phyloP scores from a whole-genome alignment of 2,329 filamentous ascomycete genomes.

The Pseudocercospora ulei region DNA sequence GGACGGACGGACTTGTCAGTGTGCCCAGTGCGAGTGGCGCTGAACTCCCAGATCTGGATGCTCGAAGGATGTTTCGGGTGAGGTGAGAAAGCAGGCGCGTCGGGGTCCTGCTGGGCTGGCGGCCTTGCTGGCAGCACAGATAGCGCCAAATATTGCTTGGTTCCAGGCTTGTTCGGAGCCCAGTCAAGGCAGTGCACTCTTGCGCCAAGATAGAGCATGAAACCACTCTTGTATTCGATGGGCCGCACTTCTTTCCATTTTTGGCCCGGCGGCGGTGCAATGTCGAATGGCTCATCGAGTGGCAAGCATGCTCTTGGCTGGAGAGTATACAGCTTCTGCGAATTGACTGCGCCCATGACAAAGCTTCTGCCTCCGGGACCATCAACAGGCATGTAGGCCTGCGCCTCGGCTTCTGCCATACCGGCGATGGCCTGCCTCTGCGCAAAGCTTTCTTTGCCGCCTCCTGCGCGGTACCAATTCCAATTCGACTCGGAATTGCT shows the following conservation, averaged over 20 bases:
- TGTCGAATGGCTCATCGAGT: slow-evolving; percentile 41
- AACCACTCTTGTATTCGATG: slow-evolving; percentile 34
- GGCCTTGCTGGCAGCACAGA: slow-evolving; percentile 29
- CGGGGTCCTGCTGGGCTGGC: slow-evolving; percentile 28
- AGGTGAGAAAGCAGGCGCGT: slow-evolving; percentile 45
- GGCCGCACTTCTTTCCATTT: slow-evolving; percentile 12
- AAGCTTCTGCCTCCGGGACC: slow-evolving; percentile 35
- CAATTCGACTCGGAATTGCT: slow-evolving; percentile 42
- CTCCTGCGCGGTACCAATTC: slow-evolving; percentile 46
- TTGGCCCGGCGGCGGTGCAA: slow-evolving; percentile 18
- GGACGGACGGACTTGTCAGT: slow-evolving; percentile 42
- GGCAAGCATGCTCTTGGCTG: slow-evolving; percentile 38
- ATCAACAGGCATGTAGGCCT: slow-evolving; percentile 39
- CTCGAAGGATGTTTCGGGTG: slow-evolving; percentile 42
- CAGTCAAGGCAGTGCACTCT: slow-evolving; percentile 45
- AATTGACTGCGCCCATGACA: slow-evolving; percentile 44
- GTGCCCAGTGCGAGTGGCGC: slow-evolving; percentile 33
- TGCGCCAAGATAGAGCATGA: slow-evolving; percentile 49
- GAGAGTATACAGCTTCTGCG: slow-evolving; percentile 40
- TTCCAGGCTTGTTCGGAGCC: slow-evolving; percentile 37
- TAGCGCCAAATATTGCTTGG: slow-evolving; percentile 50
- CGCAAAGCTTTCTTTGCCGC: slow-evolving; percentile 38
- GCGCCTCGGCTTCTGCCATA: slow-evolving; percentile 35
- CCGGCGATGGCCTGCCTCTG: slow-evolving; percentile 36
- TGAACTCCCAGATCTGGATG: slow-evolving; percentile 53